Conservation (phyloP, 352 stramenopile genomes). For the Pythium plurisporium region DNA sequence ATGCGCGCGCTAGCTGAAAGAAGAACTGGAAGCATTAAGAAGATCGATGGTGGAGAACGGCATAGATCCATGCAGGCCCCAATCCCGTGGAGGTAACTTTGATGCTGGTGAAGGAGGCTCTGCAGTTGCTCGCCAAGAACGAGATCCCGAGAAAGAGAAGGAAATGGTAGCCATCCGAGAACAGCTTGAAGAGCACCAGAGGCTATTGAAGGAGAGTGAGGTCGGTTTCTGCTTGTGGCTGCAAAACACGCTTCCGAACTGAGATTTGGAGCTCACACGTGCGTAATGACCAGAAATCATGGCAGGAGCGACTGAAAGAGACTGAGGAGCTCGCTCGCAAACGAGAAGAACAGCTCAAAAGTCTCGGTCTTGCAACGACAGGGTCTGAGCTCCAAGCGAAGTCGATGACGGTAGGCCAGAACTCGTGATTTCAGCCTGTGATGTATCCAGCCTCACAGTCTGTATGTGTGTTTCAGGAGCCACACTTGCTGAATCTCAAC, state of each 20-base stretch:
- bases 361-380: conserved; percentile 57
- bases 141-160: conserved; percentile 46
- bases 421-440: not conserved
- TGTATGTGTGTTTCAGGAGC: conserved; percentile 28
- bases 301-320: conserved; percentile 72
- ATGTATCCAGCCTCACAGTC: not conserved
- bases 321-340: conserved; percentile 78
- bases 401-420: conserved; percentile 30
- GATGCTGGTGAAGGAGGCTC: conserved; percentile 2
- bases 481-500: conserved; percentile 83
- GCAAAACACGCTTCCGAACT: too few relatives aligned
- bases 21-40: conserved; percentile 63
- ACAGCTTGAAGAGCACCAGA: conserved; percentile 75
- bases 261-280: not conserved
- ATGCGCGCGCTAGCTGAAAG: conserved; percentile 51
- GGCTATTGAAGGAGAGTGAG: conserved; percentile 71
- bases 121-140: conserved; percentile 3
- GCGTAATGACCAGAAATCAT: conserved; percentile 57
- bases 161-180: conserved; percentile 63
- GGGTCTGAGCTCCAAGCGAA: conserved; percentile 54
- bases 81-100: conserved; percentile 34
- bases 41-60: conserved; percentile 75
- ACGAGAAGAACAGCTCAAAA: conserved; percentile 74
- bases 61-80: conserved; percentile 36
- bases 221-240: conserved; percentile 14